A percentile compares a stretch with the other conserved stretches of the same genome.
Evolutionary conservation across 768 basidiomycete species (phyloP).

Genomic region (Asterophora lycoperdoides): DNA sequence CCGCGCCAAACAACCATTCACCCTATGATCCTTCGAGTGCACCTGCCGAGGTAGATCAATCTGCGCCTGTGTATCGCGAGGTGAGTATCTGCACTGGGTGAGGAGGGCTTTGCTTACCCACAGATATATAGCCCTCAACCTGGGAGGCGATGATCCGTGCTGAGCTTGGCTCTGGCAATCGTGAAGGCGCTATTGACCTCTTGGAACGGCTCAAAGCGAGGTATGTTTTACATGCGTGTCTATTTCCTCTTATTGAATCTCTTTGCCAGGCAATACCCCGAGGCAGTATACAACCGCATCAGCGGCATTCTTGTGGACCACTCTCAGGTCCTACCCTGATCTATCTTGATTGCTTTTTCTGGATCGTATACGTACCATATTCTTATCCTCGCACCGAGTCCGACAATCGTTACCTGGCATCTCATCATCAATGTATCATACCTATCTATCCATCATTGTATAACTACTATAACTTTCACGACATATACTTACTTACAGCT

Average conservation of each 20-base stretch:
- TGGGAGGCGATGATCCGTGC: conserved; percentile 96
- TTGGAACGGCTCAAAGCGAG: conserved; percentile 70
- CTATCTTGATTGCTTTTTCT: not conserved
- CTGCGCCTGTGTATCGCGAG: conserved; percentile 78
- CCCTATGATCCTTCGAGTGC: conserved; percentile 50
- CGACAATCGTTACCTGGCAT: conserved; percentile 4
- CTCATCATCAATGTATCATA: conserved; percentile 12
- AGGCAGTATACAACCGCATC: conserved; percentile 75
- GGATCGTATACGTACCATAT: no score
- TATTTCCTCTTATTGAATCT: not conserved
- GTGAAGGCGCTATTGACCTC: conserved; percentile 62
- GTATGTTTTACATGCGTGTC: conserved; percentile 33
- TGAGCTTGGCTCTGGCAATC: conserved; percentile 77
- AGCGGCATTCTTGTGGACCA: conserved; percentile 79
- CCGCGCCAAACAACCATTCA: conserved; percentile 85
- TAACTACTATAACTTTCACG: conserved; percentile 1
- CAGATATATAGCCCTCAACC: conserved; percentile 64
- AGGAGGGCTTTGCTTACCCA: conserved; percentile 3
- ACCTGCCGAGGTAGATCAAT: conserved; percentile 28
- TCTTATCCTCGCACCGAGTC: not conserved
- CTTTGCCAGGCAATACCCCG: conserved; percentile 59
- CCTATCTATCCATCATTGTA: conserved; percentile 10
- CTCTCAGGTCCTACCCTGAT: conserved; percentile 40
- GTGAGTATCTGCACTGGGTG: conserved; percentile 34
- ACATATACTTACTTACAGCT: not conserved